These are phyloP conservation scores for Nannizziopsis barbatae DNA, from an alignment of 2,329 filamentous ascomycete species.

Conservation along the genomic window DNA sequence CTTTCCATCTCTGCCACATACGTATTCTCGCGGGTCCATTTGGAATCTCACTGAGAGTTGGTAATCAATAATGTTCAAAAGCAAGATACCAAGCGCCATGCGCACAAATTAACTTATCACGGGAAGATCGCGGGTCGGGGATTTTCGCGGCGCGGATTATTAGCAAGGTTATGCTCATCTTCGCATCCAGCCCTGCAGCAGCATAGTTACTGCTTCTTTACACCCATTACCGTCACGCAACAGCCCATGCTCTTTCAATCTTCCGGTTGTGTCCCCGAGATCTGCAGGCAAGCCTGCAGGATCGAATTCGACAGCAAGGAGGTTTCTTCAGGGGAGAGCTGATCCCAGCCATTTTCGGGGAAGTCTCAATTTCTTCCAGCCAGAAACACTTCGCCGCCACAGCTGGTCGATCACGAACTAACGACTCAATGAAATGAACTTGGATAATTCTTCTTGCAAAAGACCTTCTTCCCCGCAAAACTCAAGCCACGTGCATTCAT, in stretches of 20 bases:
- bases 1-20: background rate
- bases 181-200: background rate
- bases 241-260: background rate
- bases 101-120: no score
- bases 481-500: slow-evolving; percentile 9
- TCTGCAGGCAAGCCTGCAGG: background rate
- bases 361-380: no score
- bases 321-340: no score
- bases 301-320: no score
- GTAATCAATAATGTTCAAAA: no score
- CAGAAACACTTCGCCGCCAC: no score
- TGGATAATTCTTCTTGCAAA: background rate
- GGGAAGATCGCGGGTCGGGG: no score
- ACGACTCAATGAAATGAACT: background rate
- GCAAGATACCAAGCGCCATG: no score
- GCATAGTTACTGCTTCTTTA: background rate
- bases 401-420: no score
- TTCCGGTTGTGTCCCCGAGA: slow-evolving; percentile 6
- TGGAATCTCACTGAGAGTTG: no score
- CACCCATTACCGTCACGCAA: background rate
- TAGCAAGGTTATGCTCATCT: background rate
- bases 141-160: background rate
- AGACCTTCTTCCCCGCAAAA: slow-evolving; percentile 7
- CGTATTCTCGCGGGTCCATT: background rate
- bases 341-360: no score